Evolutionary conservation across 345 rosid genomes (phyloP), one percentile per base, ranked within the genome.

Genomic region (Lepidium aucheri): DNA sequence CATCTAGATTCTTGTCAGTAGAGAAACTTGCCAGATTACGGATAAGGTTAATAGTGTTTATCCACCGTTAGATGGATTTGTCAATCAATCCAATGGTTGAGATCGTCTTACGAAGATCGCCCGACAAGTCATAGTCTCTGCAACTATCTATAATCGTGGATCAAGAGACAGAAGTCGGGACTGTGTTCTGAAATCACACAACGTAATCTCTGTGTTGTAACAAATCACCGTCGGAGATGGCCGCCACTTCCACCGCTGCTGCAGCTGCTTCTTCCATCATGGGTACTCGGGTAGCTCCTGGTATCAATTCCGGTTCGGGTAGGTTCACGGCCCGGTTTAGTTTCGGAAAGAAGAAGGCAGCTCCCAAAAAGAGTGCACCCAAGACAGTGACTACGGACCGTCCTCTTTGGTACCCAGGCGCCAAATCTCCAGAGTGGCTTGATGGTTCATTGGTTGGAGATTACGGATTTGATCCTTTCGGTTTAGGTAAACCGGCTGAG

Each of bases 391-490:
- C 34, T n/a, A 12, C 46, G 0, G 86, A 83, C 33, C 68, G 91
- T 53, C 91, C 79, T 1, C 83, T 89, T 0, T 89, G 96, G 95
- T 82, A 67, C 78, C 98, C 90, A 1, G 85, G 89, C 3, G 96
- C 90, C 10, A 52, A 4, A 30, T 84, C 88, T 3, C 95, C 90
- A 0, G 87, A 79, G 41, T 89, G 89, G 89, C 86, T 87, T 0
- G 96, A 92, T 38, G 90, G 95, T 47, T 61, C 86, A 5, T 69
- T 92, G 86, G 80, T 83, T 0, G 93, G 96, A 18, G 96, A 89
- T 77, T 77, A 86, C 13, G 96, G 98, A 9, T 92, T 92, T 41
- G 96, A 92, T 70, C 98, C 98, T 2, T 80, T 89, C n/a, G 95
- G 95, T 51, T 45, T 89, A 6, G 87, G 74, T 22, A 92, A 87